phyloP scores from a whole-genome alignment of 2,329 filamentous ascomycete species.

The Paracoccidioides brasiliensis region DNA sequence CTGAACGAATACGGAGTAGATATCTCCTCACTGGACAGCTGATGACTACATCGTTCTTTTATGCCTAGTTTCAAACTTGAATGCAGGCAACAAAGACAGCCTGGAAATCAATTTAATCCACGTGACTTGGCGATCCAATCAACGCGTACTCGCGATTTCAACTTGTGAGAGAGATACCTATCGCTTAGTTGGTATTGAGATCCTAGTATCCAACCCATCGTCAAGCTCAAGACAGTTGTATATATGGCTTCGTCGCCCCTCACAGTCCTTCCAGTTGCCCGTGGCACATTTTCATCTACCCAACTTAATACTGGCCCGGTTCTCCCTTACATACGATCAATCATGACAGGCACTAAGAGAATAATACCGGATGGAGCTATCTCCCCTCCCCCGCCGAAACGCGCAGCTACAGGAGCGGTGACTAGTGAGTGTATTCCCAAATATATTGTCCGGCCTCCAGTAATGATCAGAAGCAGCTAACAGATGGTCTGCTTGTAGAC shows the following conservation, averaged over 20 bases:
- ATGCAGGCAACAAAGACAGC: neutral
- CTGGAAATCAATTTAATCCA: conserved; percentile 11
- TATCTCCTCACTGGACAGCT: neutral
- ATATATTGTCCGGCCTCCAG: neutral
- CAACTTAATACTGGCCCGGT: neutral
- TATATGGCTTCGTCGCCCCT: neutral
- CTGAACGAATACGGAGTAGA: no score
- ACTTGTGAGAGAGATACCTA: neutral
- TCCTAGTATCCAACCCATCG: neutral
- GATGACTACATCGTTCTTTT: neutral
- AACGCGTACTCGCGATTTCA: conserved; percentile 18
- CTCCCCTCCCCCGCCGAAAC: conserved; percentile 45
- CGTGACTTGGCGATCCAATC: conserved; percentile 27
- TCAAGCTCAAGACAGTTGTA: neutral
- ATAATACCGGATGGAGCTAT: conserved; percentile 22
- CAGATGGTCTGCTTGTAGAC: neutral
- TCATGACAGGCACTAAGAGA: conserved; percentile 5
- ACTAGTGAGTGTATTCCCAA: conserved; percentile 33
- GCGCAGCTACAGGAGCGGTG: conserved; percentile 41
- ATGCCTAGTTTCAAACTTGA: neutral
- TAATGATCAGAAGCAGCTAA: conserved; percentile 8
- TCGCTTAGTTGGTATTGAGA: neutral
- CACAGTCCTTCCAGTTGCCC: neutral
- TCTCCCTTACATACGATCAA: neutral
- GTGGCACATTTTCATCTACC: neutral